A percentile compares a stretch with the other conserved stretches of the same genome.
phyloP scores from a whole-genome alignment of 2,329 filamentous ascomycete species.

The Bertia moriformis region DNA sequence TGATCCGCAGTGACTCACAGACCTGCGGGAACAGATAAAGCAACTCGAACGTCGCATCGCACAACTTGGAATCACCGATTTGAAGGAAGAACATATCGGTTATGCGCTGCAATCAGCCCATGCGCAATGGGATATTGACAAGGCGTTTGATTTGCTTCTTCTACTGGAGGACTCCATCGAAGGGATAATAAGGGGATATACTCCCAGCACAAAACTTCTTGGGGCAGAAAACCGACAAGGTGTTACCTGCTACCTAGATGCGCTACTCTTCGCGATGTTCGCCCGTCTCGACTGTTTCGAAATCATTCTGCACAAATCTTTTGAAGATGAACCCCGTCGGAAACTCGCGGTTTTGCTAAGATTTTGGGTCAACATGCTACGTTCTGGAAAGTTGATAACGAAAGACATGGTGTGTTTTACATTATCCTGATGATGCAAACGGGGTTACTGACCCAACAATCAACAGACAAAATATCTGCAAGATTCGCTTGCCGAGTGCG shows the following conservation, averaged over 20 bases:
- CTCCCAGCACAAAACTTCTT: constrained; percentile 56
- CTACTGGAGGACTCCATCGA: constrained; percentile 70
- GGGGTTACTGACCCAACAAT: constrained; percentile 8
- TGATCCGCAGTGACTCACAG: neutral
- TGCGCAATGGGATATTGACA: constrained; percentile 58
- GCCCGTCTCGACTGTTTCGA: constrained; percentile 80
- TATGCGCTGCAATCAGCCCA: constrained; percentile 31
- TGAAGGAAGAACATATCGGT: neutral
- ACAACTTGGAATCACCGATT: neutral
- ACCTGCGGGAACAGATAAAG: neutral
- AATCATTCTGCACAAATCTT: constrained; percentile 71
- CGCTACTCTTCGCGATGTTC: constrained; percentile 91
- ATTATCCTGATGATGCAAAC: too few species aligned
- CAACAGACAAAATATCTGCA: constrained; percentile 67
- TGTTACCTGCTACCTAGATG: constrained; percentile 90
- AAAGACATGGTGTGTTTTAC: constrained; percentile 62
- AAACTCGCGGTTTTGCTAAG: constrained; percentile 65
- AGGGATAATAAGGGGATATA: constrained; percentile 63
- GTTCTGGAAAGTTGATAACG: constrained; percentile 71
- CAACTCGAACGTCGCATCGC: neutral
- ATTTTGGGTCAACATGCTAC: constrained; percentile 84
- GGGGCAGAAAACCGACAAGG: constrained; percentile 75
- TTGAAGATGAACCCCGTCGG: constrained; percentile 53
- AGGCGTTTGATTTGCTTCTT: constrained; percentile 61
- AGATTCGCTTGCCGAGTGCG: constrained; percentile 67